Evolutionary conservation across 164 flowering plant species (phyloP), one percentile per base, ranked within the genome.

Genomic region (Sextonia rubra): DNA sequence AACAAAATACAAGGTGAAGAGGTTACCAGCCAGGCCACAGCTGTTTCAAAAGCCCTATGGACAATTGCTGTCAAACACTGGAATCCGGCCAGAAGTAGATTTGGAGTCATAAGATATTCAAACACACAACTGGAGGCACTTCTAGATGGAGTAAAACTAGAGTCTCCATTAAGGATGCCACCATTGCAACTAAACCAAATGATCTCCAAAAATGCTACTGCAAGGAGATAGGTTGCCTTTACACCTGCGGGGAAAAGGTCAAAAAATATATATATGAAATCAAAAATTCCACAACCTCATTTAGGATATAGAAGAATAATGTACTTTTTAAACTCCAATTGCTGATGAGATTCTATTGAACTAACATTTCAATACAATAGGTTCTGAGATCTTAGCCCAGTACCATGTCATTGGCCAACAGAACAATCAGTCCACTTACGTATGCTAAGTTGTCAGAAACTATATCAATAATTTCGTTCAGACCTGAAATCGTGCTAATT

Each of bases 61-160:
- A 93, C 97, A 76, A 90, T 83, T 24, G 97, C 98, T 7, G 85
- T 91, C 88, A 96, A 85, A 75, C 99, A 96, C 78, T 92, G 97
- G 71, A 86, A 87, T 66, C 93, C 98, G 60, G 97, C 93, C 15
- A 92, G 92, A 71, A 84, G 82, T 55, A 93, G 94, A 83, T 88
- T 90, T 82, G 98, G 96, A 73, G 96, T 92, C 85, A 86, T 89
- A 58, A 96, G 86, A 79, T 96, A 96, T 75, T 96, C 99, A 85
- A 96, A 93, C 66, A 85, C 99, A 83, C 97, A 96, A 76, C 86
- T 88, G 84, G 93, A 96, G 73, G 99, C 95, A 87, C 99, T 96
- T 78, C 93, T 86, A 70, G 97, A 85, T 70, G 90, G 83, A 71
- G 78, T 76, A 71, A 86, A 72, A 76, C 74, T 78, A 64, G 90